phyloP scores from a whole-genome alignment of 1,284 basidiomycete species.

The Boletus nobilissimus region DNA sequence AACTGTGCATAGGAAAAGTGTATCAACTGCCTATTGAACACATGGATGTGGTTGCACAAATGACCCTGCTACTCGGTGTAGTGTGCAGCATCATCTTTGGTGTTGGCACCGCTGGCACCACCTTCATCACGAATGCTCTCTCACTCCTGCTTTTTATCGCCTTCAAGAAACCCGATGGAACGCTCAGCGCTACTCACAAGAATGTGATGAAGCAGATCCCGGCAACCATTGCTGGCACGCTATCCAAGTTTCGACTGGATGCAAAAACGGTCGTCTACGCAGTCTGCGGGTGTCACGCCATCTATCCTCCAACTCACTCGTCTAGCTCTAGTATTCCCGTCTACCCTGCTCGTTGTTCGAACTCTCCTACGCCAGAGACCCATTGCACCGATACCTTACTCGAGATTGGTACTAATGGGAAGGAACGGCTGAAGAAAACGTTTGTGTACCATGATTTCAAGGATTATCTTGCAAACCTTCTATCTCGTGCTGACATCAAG shows the following conservation, averaged over 20 bases:
- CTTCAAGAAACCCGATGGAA: conserved; percentile 3
- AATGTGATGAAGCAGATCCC: not conserved
- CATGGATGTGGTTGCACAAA: not conserved
- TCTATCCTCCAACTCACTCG: not conserved
- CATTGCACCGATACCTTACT: not conserved
- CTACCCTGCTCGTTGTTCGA: not conserved
- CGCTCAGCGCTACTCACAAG: not conserved
- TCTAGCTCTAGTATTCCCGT: not conserved
- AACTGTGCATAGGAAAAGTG: not conserved
- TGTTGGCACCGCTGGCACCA: not conserved
- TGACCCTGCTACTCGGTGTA: not conserved
- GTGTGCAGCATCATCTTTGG: conserved; percentile 6
- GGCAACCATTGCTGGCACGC: not conserved
- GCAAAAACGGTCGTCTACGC: not conserved
- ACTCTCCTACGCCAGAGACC: not conserved
- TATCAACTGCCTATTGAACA: not conserved
- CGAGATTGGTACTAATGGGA: not conserved
- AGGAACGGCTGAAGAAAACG: not conserved
- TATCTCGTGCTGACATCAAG: not conserved
- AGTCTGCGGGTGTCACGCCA: not conserved
- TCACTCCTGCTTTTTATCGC: not conserved
- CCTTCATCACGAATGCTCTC: not conserved
- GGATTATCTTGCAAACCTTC: not conserved
- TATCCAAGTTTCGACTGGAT: not conserved
- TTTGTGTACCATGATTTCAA: conserved; percentile 15